A percentile compares a stretch with the other conserved stretches of the same genome.
phyloP scores from a whole-genome alignment of 306 rosid species.

The Corylus avellana region DNA sequence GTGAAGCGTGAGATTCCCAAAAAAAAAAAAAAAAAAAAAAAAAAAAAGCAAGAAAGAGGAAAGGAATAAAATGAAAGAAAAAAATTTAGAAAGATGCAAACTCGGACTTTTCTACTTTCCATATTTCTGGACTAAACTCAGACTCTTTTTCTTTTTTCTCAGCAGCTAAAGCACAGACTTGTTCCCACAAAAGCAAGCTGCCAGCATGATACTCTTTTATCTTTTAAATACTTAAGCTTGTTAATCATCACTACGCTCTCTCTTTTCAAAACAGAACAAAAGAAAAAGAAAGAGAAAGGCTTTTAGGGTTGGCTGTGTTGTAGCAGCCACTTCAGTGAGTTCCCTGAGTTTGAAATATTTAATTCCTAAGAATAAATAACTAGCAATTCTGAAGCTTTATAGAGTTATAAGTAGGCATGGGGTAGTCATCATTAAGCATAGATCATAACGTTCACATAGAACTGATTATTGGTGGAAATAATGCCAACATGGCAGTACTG shows the following conservation, averaged over 20 bases:
- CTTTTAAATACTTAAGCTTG: no score
- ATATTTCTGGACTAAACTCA: no score
- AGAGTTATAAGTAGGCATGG: background rate
- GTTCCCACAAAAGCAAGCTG: background rate
- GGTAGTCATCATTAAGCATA: background rate
- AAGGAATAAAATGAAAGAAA: no score
- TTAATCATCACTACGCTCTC: no score
- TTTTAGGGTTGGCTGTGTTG: background rate
- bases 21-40: background rate
- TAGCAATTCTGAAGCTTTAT: background rate
- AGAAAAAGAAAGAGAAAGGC: background rate
- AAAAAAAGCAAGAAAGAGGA: background rate
- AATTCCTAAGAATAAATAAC: background rate
- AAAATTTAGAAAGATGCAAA: no score
- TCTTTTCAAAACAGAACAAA: background rate
- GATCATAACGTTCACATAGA: background rate
- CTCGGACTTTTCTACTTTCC: no score
- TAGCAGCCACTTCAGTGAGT: background rate
- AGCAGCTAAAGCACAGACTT: background rate
- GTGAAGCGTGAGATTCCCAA: background rate
- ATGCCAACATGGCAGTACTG: background rate
- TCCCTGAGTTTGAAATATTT: conserved; percentile 3
- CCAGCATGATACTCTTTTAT: background rate
- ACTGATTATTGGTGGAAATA: background rate
- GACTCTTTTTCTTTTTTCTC: no score